Base-by-base conservation (phyloP, 1,284 basidiomycete species). In the Amylostereum areolatum region DNA sequence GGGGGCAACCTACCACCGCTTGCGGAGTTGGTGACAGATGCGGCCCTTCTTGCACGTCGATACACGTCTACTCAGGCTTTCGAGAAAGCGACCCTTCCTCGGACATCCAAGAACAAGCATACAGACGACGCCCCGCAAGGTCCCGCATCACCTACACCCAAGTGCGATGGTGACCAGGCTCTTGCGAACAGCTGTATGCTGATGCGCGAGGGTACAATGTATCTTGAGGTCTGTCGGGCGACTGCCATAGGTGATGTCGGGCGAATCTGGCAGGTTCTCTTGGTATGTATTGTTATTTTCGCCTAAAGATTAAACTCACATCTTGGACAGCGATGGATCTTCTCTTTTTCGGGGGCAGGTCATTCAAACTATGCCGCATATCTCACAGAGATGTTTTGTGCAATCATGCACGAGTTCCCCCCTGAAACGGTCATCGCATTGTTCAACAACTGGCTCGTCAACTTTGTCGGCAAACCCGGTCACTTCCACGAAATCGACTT, bases 381-480 rank as follows among this genome's bases (percentile, higher is more conserved):
- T 25, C 51, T 59, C 12, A 40, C 58, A 2, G 54, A 59, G 28
- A 45, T 56, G 36, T 57, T 42, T 31, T 57, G 55, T 49, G 51
- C 47, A 5, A 52, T 61, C 35, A 42, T 48, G 7, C 54, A 47
- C 25, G 52, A 59, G 40, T 46, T 53, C 18, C 41, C 46, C 6
- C 28, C 42, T 0, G 29, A 48, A 6, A 32, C 51, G 0, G 36
- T 12, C 7, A n/a, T 2, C 9, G 51, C 55, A 0, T 42, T 59
- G n/a, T 48, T 59, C 32, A 48, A 56, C 18, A 62, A 61, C 48
- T 59, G 57, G 58, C 53, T 62, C 6, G 54, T 62, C 5, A 60
- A 60, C 35, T 49, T 54, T 1, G 29, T 34, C 9, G 57, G 60
- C 18, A 44, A 53, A n/a, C 47, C 52, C 1, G 58, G 56, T 3